Evolutionary conservation across 2,329 filamentous ascomycete genomes (phyloP).

Genomic region (Phaeomoniella chlamydospora): DNA sequence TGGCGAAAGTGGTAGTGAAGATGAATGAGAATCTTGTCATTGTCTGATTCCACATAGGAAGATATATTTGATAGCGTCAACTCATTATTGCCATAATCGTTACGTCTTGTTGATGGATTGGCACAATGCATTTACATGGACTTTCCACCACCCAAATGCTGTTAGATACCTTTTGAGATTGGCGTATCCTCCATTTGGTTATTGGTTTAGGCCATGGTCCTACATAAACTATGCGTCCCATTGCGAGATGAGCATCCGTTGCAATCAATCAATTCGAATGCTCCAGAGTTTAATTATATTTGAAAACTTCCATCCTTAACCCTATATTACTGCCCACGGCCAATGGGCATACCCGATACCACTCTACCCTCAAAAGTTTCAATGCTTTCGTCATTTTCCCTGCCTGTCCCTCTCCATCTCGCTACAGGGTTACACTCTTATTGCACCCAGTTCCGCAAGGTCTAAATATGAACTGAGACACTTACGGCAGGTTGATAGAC

Average conservation of each 20-base stretch:
- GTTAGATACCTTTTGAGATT: not conserved
- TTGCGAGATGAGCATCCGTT: not conserved
- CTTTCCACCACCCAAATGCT: not conserved
- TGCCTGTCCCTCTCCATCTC: too few species aligned
- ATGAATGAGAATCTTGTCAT: not conserved
- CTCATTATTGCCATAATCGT: not conserved
- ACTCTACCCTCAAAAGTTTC: too few species aligned
- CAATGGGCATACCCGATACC: not conserved
- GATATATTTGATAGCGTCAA: not conserved
- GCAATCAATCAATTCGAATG: not conserved
- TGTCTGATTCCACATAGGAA: too few species aligned
- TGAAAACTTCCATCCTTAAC: not conserved
- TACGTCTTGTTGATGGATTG: not conserved
- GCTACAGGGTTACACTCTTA: too few species aligned
- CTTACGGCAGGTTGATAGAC: too few species aligned
- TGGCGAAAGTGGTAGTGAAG: not conserved
- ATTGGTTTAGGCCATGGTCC: not conserved
- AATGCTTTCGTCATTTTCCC: too few species aligned
- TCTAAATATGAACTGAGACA: too few species aligned
- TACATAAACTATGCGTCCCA: not conserved
- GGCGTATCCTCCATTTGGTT: not conserved
- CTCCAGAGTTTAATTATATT: not conserved
- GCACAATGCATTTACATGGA: not conserved
- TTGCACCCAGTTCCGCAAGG: too few species aligned
- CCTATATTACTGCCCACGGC: not conserved